Percentiles rank a stretch among this genome's conserved stretches.
Conservation (phyloP, 2,329 filamentous ascomycete genomes). For the Paradendryphiella salina region DNA sequence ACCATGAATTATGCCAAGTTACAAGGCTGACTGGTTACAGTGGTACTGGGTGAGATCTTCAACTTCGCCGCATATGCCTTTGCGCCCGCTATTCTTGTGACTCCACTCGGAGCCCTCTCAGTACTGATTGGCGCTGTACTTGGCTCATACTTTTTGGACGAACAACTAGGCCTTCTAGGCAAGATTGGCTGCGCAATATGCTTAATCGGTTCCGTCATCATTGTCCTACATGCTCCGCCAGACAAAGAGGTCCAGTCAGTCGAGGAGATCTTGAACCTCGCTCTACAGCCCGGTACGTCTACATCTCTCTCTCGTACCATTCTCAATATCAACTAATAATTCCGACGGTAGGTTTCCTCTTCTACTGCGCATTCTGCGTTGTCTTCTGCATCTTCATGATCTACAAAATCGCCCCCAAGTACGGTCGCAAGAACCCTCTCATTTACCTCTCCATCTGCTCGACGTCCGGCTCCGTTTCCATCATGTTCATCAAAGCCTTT, state of each 20-base stretch:
- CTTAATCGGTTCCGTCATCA: constrained; percentile 93
- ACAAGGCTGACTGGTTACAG: constrained; percentile 53
- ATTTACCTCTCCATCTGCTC: constrained; percentile 98
- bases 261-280: constrained; percentile 87
- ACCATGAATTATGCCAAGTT: background rate
- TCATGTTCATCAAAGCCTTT: constrained; percentile 99
- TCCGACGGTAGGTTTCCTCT: constrained; percentile 72
- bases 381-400: constrained; percentile 93
- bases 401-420: constrained; percentile 83
- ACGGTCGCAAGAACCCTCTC: constrained; percentile 94
- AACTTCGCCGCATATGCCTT: constrained; percentile 99
- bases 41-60: constrained; percentile 90
- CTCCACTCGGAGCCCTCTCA: constrained; percentile 87
- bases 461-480: constrained; percentile 92
- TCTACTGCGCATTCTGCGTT: constrained; percentile 79
- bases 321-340: constrained; percentile 15
- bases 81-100: constrained; percentile 97
- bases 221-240: constrained; percentile 93
- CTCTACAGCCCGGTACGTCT: constrained; percentile 78
- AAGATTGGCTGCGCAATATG: constrained; percentile 96
- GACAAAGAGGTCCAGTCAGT: constrained; percentile 90
- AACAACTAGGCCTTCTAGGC: constrained; percentile 85
- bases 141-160: constrained; percentile 90
- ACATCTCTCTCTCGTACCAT: constrained; percentile 22
- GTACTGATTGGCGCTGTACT: constrained; percentile 94